Evolutionary conservation across 495 filamentous ascomycete genomes (phyloP).

Genomic region (Penicillium diatomitis): DNA sequence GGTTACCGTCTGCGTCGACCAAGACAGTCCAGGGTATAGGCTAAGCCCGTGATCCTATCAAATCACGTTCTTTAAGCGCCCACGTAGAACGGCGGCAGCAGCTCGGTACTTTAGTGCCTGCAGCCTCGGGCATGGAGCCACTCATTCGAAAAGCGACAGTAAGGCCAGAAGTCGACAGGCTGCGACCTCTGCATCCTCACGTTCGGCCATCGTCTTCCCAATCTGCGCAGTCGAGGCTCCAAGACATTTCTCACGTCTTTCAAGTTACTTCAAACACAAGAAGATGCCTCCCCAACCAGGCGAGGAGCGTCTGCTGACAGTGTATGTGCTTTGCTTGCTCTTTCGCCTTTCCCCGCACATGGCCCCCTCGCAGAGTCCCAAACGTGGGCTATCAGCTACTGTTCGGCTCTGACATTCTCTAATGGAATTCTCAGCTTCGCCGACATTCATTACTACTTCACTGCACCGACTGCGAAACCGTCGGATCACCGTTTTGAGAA

Average conservation of each 20-base stretch:
- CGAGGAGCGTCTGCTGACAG: conserved; percentile 68
- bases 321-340: conserved; percentile 45
- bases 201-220: too few relatives aligned
- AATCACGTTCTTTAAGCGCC: conserved; percentile 22
- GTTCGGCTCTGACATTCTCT: background rate
- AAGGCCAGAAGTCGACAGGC: background rate
- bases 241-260: background rate
- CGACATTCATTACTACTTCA: conserved; percentile 86
- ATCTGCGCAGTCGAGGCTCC: too few relatives aligned
- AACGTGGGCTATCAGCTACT: background rate
- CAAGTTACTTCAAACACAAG: conserved; percentile 1
- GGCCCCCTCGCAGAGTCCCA: background rate
- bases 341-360: conserved; percentile 16
- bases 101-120: conserved; percentile 4
- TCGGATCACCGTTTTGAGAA: conserved; percentile 83
- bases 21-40: too few relatives aligned
- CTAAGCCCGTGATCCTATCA: conserved; percentile 2
- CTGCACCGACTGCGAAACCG: conserved; percentile 57
- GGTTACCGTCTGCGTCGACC: too few relatives aligned
- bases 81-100: conserved; percentile 11
- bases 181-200: too few relatives aligned
- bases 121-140: conserved; percentile 6
- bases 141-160: conserved; percentile 12
- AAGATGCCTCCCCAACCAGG: conserved; percentile 69
- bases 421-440: conserved; percentile 52